Evolutionary conservation across 2,329 filamentous ascomycete species (phyloP).

Genomic region (Fusarium sp.): DNA sequence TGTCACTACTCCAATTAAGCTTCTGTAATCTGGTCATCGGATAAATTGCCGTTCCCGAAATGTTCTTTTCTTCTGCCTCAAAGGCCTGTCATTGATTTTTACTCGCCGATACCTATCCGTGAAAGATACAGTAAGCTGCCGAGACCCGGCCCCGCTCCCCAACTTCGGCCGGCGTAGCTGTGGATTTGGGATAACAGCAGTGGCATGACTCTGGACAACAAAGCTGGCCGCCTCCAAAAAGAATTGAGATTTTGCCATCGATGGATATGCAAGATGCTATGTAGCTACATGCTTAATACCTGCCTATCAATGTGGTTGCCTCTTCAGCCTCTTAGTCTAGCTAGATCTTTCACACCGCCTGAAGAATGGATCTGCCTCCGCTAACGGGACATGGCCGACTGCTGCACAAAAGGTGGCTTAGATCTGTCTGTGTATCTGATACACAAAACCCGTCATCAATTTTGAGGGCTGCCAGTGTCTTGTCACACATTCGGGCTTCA

Average conservation of each 20-base stretch:
- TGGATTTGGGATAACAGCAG: not conserved
- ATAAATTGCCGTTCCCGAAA: constrained; percentile 20
- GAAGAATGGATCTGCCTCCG: constrained; percentile 38
- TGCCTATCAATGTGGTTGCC: constrained; percentile 10
- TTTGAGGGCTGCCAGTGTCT: not conserved
- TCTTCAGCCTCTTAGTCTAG: constrained; percentile 8
- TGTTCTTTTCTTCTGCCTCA: not conserved
- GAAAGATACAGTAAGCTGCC: not conserved
- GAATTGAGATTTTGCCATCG: constrained; percentile 10
- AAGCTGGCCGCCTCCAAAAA: constrained; percentile 3
- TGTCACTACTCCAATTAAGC: constrained; percentile 11
- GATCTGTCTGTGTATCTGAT: not conserved
- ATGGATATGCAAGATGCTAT: constrained; percentile 25
- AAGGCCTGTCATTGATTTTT: not conserved
- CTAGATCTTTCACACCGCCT: constrained; percentile 37
- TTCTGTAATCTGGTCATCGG: constrained; percentile 16
- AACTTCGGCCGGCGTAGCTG: constrained; percentile 19
- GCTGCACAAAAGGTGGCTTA: constrained; percentile 2
- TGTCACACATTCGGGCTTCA: not conserved
- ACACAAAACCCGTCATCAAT: not conserved
- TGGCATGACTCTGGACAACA: constrained; percentile 30
- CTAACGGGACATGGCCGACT: constrained; percentile 33
- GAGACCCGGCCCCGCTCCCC: constrained; percentile 28
- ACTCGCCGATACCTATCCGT: constrained; percentile 8
- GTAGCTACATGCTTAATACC: constrained; percentile 1